phyloP scores from a whole-genome alignment of 1,284 basidiomycete genomes.

The Nidula niveotomentosa region DNA sequence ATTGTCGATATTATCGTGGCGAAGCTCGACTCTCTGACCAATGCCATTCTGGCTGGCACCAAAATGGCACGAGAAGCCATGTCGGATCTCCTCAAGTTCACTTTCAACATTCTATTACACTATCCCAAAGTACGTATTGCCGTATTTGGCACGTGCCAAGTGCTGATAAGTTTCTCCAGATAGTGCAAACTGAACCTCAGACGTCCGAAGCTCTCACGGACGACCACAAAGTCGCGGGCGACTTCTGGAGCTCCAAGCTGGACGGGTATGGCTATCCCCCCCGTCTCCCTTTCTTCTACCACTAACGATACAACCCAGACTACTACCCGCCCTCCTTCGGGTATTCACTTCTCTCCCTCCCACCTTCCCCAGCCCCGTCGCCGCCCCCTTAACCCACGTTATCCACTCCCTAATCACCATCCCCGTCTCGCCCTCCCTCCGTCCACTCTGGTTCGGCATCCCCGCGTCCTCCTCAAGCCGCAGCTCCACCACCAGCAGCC shows the following conservation, averaged over 20 bases:
- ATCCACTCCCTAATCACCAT: constrained; percentile 75
- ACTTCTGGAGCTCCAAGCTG: constrained; percentile 68
- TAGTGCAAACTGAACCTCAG: constrained; percentile 47
- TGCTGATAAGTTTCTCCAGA: constrained; percentile 19
- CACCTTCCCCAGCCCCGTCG: constrained; percentile 59
- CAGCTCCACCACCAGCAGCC: constrained; percentile 22
- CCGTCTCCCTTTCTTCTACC: neutral
- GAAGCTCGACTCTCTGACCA: constrained; percentile 55
- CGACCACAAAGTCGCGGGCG: constrained; percentile 46
- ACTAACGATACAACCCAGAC: constrained; percentile 27
- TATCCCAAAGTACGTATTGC: constrained; percentile 42
- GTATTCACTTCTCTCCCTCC: constrained; percentile 62
- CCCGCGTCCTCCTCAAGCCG: constrained; percentile 20
- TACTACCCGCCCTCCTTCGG: constrained; percentile 60
- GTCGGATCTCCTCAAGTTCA: constrained; percentile 74
- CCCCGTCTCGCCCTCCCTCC: constrained; percentile 57
- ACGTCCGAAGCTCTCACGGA: constrained; percentile 24
- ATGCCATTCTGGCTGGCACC: constrained; percentile 43
- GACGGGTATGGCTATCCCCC: constrained; percentile 49
- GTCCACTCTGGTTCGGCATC: constrained; percentile 44
- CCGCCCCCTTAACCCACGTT: constrained; percentile 68
- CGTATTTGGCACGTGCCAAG: neutral
- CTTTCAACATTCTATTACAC: constrained; percentile 75
- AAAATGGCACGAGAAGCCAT: constrained; percentile 68
- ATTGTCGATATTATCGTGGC: constrained; percentile 59